Base-by-base conservation (phyloP, 1,139 yeast species). In the Saccharomyces hybrid region DNA sequence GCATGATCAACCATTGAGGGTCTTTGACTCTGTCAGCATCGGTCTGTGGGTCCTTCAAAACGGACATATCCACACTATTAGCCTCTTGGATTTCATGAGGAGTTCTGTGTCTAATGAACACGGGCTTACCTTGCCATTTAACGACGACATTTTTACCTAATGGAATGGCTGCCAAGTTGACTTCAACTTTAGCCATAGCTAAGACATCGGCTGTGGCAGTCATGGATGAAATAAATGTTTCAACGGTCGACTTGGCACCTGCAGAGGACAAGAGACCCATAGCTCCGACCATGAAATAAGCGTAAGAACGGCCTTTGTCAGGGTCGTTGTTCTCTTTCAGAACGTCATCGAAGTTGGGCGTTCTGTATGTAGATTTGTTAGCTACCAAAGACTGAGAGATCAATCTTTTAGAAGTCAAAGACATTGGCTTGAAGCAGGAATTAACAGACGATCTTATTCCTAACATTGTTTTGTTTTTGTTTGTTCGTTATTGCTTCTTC, bases 111-210 rank as follows among this genome's bases (percentile, higher is more conserved):
- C 99, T 93, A 75, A 95, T 90, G 78, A 95, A 95, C 63, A 95
- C 97, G 63, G 99, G 99, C 81, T 93, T 95, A 78, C 99, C 99
- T 79, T 95, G 97, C 99, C 99, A 95, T 78, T 95, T 95, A 68
- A 95, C 95, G 71, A 93, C 89, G 64, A 93, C 95, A 76, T 95
- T 95, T 80, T 91, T 91, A 76, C 99, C 99, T 74, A 87, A 91
- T 68, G 99, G 99, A 63, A 95, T 90, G 61, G 90, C 88, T 57
- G 86, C 84, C 70, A 95, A 83, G 75, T 88, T 93, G 65, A 95
- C 97, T 79, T 95, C 99, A 67, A 91, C 97, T 80, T 95, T 95
- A 67, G 99, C 99, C 96, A 95, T 85, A 59, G 99, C 99, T 77
- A 95, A 82, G 60, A 95, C 96, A 80, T 95, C 99, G 63, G 98